A percentile compares a stretch with the other conserved stretches of the same genome.
These are phyloP conservation scores for Russula earlei DNA, from an alignment of 768 basidiomycete species.

Conservation along the genomic window DNA sequence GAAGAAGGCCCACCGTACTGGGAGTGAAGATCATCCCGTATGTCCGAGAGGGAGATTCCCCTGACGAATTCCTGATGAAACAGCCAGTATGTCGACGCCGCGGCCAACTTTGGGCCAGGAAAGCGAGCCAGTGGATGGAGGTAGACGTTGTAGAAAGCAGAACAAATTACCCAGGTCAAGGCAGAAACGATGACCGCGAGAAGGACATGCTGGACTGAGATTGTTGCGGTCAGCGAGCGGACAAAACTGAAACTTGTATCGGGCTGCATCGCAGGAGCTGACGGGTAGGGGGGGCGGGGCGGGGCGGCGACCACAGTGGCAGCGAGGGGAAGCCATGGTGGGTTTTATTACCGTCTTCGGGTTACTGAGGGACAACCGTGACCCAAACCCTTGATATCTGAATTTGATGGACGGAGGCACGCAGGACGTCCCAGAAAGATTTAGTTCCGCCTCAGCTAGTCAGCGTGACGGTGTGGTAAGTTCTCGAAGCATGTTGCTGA, in stretches of 20 bases:
- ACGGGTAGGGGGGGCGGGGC: neutral
- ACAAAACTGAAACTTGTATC: neutral
- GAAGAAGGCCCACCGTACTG: slow-evolving; percentile 29
- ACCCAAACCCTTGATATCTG: no score
- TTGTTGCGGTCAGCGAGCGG: neutral
- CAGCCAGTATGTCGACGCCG: slow-evolving; percentile 16
- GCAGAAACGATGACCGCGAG: neutral
- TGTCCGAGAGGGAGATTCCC: slow-evolving; percentile 22
- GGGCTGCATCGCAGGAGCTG: neutral
- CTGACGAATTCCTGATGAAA: slow-evolving; percentile 16
- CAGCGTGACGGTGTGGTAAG: no score
- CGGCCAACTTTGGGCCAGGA: slow-evolving; percentile 21
- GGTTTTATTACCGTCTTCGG: neutral
- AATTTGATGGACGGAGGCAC: no score
- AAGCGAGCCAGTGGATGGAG: slow-evolving; percentile 20
- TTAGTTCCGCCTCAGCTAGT: no score
- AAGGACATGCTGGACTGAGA: neutral
- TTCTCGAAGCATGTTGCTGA: no score
- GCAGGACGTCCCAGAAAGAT: no score
- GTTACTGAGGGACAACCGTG: no score
- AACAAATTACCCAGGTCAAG: neutral
- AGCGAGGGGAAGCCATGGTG: neutral
- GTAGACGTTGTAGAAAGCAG: slow-evolving; percentile 6
- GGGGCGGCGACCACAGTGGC: neutral
- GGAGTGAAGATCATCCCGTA: slow-evolving; percentile 30